Evolutionary conservation across 2,329 filamentous ascomycete species (phyloP).

Genomic region (Pseudofabraea citricarpa): DNA sequence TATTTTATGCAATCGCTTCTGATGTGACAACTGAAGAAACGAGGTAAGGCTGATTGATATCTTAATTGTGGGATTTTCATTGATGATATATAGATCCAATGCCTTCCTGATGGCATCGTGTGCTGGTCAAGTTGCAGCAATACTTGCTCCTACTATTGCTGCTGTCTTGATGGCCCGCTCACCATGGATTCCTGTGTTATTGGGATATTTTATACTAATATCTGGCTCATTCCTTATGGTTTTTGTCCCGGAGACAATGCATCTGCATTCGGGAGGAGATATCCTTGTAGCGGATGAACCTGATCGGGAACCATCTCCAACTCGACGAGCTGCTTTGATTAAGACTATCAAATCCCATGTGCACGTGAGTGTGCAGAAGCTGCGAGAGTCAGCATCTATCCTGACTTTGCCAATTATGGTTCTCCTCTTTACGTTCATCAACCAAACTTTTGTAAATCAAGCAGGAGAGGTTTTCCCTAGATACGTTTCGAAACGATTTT

Average conservation of each 20-base stretch:
- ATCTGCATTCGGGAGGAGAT: conserved; percentile 11
- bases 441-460: conserved; percentile 10
- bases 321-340: not conserved
- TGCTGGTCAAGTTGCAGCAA: conserved; percentile 27
- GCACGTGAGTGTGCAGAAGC: conserved; percentile 8
- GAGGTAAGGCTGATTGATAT: conserved; percentile 23
- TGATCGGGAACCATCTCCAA: not conserved
- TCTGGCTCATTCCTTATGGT: conserved; percentile 16
- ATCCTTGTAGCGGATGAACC: conserved; percentile 3
- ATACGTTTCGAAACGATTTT: conserved; percentile 24
- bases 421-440: conserved; percentile 23
- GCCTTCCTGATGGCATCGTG: conserved; percentile 29
- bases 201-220: conserved; percentile 12
- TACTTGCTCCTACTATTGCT: conserved; percentile 33
- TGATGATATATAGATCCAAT: conserved; percentile 26
- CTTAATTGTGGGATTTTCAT: conserved; percentile 1
- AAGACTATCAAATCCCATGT: conserved; percentile 9
- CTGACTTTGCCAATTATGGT: conserved; percentile 24
- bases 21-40: conserved; percentile 33
- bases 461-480: conserved; percentile 16
- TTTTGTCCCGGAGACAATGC: conserved; percentile 28
- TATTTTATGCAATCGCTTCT: conserved; percentile 30
- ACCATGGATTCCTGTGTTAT: conserved; percentile 20
- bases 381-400: conserved; percentile 16
- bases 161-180: conserved; percentile 30